Evolutionary conservation across 768 basidiomycete species (phyloP).

Genomic region (Kwoniella bestiolae): DNA sequence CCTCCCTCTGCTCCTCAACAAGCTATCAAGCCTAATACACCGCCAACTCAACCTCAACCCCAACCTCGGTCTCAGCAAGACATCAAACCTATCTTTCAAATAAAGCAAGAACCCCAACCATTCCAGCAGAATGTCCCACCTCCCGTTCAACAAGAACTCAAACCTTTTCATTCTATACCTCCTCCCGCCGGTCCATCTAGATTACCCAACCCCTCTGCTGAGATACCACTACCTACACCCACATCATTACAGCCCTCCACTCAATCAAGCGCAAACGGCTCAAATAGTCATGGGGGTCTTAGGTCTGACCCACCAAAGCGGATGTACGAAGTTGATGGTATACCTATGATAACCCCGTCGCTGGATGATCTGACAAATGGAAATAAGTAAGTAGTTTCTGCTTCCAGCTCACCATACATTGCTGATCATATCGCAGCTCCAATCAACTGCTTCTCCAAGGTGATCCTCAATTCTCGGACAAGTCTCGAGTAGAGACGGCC

Average conservation of each 20-base stretch:
- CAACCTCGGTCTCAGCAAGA: constrained; percentile 9
- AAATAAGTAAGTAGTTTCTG: constrained; percentile 24
- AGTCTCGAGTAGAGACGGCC: constrained; percentile 51
- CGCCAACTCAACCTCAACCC: constrained; percentile 3
- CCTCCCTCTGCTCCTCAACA: constrained; percentile 14
- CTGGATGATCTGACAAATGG: constrained; percentile 32
- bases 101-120: constrained; percentile 6
- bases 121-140: background rate
- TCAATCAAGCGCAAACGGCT: constrained; percentile 22
- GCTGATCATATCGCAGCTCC: constrained; percentile 6
- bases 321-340: constrained; percentile 37
- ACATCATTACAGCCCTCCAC: background rate
- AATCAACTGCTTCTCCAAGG: constrained; percentile 46
- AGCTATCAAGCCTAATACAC: constrained; percentile 18
- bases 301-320: constrained; percentile 47
- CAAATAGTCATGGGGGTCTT: constrained; percentile 29
- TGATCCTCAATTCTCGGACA: constrained; percentile 47
- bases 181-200: constrained; percentile 14
- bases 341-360: constrained; percentile 24
- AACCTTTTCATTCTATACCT: constrained; percentile 28
- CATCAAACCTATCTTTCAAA: background rate
- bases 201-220: constrained; percentile 2
- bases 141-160: constrained; percentile 6
- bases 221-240: background rate
- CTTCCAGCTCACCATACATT: background rate